Percentiles rank a stretch among this genome's conserved stretches.
Conservation (phyloP, 1,139 yeast species). For the Yamadazyma mexicana region DNA sequence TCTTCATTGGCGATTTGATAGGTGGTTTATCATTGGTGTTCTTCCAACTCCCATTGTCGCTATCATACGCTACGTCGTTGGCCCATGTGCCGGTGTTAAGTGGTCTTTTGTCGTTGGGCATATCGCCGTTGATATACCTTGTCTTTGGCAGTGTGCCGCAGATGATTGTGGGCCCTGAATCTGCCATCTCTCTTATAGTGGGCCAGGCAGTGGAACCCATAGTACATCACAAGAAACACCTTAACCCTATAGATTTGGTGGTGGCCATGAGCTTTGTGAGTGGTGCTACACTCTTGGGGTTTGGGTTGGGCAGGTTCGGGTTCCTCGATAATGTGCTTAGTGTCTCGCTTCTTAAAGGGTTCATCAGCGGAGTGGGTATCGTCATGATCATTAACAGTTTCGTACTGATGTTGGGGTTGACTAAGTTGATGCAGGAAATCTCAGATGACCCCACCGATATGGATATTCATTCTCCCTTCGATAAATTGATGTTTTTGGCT, state of each 20-base stretch:
- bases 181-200: conserved; percentile 85
- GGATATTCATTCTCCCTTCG: conserved; percentile 77
- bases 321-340: conserved; percentile 85
- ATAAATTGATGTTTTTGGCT: conserved; percentile 61
- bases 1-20: conserved; percentile 69
- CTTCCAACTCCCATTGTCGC: conserved; percentile 85
- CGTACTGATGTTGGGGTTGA: conserved; percentile 71
- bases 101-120: conserved; percentile 78
- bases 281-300: conserved; percentile 71
- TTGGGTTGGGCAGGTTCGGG: conserved; percentile 84
- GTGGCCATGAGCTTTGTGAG: conserved; percentile 75
- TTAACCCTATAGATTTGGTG: conserved; percentile 65
- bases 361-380: conserved; percentile 89
- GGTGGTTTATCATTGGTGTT: conserved; percentile 91
- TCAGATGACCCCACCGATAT: conserved; percentile 33
- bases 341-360: conserved; percentile 81
- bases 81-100: conserved; percentile 90
- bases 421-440: conserved; percentile 33
- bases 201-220: conserved; percentile 87
- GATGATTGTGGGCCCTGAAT: conserved; percentile 97
- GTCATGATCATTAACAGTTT: conserved; percentile 83
- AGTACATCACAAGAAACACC: conserved; percentile 47
- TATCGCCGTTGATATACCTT: conserved; percentile 81
- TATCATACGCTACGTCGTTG: conserved; percentile 85
- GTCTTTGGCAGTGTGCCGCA: conserved; percentile 91